Evolutionary conservation across 139 green algal species (phyloP), one percentile per base, ranked within the genome.

Genomic region (Ettlia oleoabundans): DNA sequence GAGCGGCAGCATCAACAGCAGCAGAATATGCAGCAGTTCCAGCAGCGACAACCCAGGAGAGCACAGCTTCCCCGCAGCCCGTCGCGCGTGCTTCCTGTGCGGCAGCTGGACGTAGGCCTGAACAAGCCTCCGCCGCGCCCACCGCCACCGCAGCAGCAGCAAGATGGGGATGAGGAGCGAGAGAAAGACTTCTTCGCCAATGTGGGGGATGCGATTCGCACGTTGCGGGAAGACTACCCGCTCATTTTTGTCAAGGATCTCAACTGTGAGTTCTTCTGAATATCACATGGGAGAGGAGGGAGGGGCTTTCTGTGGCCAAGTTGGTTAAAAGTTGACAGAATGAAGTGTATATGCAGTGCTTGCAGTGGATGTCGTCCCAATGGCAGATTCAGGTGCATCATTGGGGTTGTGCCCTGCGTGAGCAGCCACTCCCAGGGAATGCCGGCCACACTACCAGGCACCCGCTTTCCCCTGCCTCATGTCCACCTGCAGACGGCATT

Each of bases 171-270:
- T 1, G 42, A 81, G 33, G 22, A 82, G 2, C 87, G 89, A 62
- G 37, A 74, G n/a, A 78, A 91, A 10, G 94, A 98, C 53, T 99
- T 95, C 80, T 99, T 97, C 82, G 96, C 94, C 9, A 98, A 99
- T 47, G 89, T 99, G 41, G 96, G 96, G 1, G 90, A 98, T 73
- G 94, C 94, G 30, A 97, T 99, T 33, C 88, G 95, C 51, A 96
- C 92, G 2, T 86, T 99, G 63, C 88, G 95, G 0, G 91, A 97
- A 28, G 96, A 99, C 79, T 91, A 96, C 19, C 96, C 96, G 0
- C 81, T 84, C 1, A 84, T 98, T 3, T 98, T 99, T 69, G 70
- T 91, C 69, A 85, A 90, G n/a, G 94, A 98, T 19, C 88, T 98
- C 0, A 94, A 95, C 74, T 98, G 92, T 98, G 74, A 90, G 94